Evolutionary conservation across 371 early-diverging fungal species (phyloP).

Genomic region (Lichtheimia ramosa): DNA sequence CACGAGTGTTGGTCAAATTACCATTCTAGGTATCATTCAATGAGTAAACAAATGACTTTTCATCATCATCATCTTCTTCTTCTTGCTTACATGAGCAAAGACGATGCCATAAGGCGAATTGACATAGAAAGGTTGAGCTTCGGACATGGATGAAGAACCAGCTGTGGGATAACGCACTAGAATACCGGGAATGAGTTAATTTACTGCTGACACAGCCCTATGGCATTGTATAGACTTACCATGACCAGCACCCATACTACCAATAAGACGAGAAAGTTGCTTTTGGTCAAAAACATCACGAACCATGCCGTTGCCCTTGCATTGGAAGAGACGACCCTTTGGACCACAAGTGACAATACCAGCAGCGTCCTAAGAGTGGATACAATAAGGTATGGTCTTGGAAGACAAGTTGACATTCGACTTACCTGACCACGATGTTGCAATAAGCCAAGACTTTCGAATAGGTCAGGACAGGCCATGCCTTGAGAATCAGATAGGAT

Average conservation of each 20-base stretch:
- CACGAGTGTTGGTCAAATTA: slow-evolving; percentile 91
- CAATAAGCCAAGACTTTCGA: slow-evolving; percentile 89
- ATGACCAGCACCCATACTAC: slow-evolving; percentile 95
- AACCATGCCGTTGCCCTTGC: slow-evolving; percentile 98
- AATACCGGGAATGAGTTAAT: not conserved
- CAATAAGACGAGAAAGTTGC: slow-evolving; percentile 75
- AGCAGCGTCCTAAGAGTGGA: slow-evolving; percentile 85
- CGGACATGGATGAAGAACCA: slow-evolving; percentile 89
- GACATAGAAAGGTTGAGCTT: slow-evolving; percentile 98
- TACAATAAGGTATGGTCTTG: no score
- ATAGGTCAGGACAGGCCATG: slow-evolving; percentile 81
- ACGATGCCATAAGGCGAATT: slow-evolving; percentile 97
- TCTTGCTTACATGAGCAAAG: slow-evolving; percentile 85
- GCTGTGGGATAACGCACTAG: slow-evolving; percentile 97
- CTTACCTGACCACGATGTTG: slow-evolving; percentile 98
- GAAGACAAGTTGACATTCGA: no score
- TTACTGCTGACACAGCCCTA: not conserved
- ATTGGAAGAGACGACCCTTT: slow-evolving; percentile 94
- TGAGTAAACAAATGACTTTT: not conserved
- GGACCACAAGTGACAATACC: slow-evolving; percentile 97
- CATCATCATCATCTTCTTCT: not conserved
- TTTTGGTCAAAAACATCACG: slow-evolving; percentile 89
- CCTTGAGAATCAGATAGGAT: slow-evolving; percentile 80
- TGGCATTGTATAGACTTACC: slow-evolving; percentile 56
- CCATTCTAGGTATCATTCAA: slow-evolving; percentile 74